phyloP scores from a whole-genome alignment of 805 yeast species.

The Cephaloascus fragrans region DNA sequence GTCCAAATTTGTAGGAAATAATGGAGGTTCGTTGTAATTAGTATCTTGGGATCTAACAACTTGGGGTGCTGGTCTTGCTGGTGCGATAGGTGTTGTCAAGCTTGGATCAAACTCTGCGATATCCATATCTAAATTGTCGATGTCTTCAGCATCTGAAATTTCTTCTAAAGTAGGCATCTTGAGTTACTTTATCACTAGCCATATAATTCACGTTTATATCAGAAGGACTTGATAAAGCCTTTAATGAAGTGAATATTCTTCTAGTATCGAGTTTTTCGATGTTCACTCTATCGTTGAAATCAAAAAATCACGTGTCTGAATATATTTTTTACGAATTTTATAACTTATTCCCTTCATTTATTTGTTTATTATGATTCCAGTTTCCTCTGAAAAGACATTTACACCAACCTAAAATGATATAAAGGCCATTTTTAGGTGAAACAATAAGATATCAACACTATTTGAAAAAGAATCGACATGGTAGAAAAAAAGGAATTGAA shows the following conservation, averaged over 20 bases:
- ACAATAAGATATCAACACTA: too few relatives aligned
- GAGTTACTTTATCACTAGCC: too few relatives aligned
- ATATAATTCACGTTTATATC: too few relatives aligned
- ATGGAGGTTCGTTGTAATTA: slow-evolving; percentile 13
- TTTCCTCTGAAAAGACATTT: too few relatives aligned
- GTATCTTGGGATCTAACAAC: slow-evolving; percentile 54
- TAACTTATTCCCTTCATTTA: too few relatives aligned
- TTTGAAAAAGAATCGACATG: too few relatives aligned
- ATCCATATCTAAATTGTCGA: slow-evolving; percentile 91
- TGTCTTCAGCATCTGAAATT: slow-evolving; percentile 67
- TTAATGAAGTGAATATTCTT: neutral
- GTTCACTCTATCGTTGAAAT: neutral
- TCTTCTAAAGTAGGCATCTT: slow-evolving; percentile 70
- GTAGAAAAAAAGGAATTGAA: slow-evolving; percentile 9
- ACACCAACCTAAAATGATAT: too few relatives aligned
- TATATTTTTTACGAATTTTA: too few relatives aligned
- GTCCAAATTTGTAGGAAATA: slow-evolving; percentile 14
- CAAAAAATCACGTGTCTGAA: neutral
- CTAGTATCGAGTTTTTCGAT: neutral
- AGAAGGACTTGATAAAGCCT: slow-evolving; percentile 1
- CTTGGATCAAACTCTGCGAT: slow-evolving; percentile 76
- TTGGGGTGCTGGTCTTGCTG: slow-evolving; percentile 46
- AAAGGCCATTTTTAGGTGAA: too few relatives aligned
- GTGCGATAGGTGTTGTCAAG: slow-evolving; percentile 62
- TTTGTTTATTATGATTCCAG: too few relatives aligned